Percentiles rank a stretch among this genome's conserved stretches.
phyloP scores from a whole-genome alignment of 108 stramenopile genomes.

The Schizochytrium sp. region DNA sequence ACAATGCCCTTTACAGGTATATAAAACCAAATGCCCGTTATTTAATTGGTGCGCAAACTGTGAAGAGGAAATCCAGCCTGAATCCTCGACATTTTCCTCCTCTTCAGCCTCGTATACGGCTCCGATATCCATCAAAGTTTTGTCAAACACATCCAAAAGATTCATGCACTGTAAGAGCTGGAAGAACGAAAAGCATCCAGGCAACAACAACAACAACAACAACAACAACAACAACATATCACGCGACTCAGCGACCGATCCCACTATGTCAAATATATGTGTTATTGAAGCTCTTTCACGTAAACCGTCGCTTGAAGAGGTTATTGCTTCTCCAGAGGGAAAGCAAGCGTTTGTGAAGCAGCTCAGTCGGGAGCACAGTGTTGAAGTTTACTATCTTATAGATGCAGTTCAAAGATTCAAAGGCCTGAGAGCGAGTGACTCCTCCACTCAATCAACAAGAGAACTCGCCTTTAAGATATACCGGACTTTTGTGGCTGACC shows the following conservation, averaged over 20 bases:
- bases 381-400: not conserved
- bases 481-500: not conserved
- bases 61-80: not conserved
- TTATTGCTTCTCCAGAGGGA: not conserved
- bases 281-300: not conserved
- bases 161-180: no score
- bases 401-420: not conserved
- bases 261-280: no score
- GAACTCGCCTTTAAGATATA: constrained; percentile 6
- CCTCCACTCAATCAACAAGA: not conserved
- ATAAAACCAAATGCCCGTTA: not conserved
- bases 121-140: no score
- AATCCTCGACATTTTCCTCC: no score
- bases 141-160: no score
- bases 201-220: no score
- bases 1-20: not conserved
- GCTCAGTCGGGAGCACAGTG: constrained; percentile 18
- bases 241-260: no score
- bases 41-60: not conserved
- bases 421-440: not conserved
- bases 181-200: no score
- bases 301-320: constrained; percentile 26
- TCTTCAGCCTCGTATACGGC: no score
- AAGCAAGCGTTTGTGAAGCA: constrained; percentile 6
- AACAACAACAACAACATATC: no score